phyloP scores from a whole-genome alignment of 164 flowering plant genomes.

The Tinospora cordifolia region DNA sequence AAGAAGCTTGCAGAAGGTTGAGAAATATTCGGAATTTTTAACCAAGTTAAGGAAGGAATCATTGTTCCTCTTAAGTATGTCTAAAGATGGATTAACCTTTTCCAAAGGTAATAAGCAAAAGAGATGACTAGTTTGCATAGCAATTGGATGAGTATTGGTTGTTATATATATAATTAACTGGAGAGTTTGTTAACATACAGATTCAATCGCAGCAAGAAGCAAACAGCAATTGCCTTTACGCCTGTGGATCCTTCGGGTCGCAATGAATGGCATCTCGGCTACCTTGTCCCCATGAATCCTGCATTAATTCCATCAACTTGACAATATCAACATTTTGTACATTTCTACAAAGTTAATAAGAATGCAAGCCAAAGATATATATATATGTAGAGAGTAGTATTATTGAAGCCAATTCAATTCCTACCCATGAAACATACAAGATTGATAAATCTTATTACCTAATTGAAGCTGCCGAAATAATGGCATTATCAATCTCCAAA shows the following conservation, averaged over 20 bases:
- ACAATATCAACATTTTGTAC: background rate
- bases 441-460: conserved; percentile 28
- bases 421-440: no score
- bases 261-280: conserved; percentile 88
- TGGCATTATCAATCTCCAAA: conserved; percentile 37
- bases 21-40: no score
- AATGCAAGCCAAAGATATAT: no score
- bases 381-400: no score
- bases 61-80: no score
- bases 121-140: background rate
- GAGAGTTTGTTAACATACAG: background rate
- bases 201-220: conserved; percentile 54
- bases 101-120: background rate
- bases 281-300: conserved; percentile 57
- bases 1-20: no score
- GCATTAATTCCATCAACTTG: background rate
- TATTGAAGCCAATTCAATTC: no score
- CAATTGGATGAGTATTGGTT: background rate
- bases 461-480: conserved; percentile 40
- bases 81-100: background rate
- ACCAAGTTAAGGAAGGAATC: no score
- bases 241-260: conserved; percentile 55
- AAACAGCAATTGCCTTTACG: conserved; percentile 79
- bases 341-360: no score
- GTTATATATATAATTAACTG: background rate